Evolutionary conservation across 441 rosid species (phyloP), one percentile per base, ranked within the genome.

Genomic region (Brassica balearica): DNA sequence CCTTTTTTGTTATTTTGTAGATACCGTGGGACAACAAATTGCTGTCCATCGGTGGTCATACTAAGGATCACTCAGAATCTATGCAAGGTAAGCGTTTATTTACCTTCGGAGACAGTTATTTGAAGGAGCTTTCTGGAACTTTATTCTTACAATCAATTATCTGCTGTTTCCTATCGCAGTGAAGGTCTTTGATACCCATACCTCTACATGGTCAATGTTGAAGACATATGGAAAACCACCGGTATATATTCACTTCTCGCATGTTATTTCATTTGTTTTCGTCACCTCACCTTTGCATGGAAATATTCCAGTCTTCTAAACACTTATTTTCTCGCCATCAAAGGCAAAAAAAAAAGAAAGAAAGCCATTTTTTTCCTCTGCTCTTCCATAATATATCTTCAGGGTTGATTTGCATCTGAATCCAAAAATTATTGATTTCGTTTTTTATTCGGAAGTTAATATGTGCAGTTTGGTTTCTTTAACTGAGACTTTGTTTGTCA

Each of bases 211-310:
- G 98, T 96, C 98, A 75, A 85, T 74, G 81, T 82, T 94, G 72
- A 92, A 92, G 91, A 94, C 97, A 77, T 92, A 90, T 74, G 98
- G 99, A 83, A 96, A 96, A 87, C 83, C 95, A 56, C 99, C 98
- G 87, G 98, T 96, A 91, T 79, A 56, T 73, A 72, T 65, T 72
- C 77, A 23, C 62, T 74, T 76, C 75, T 56, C 60, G 69, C 58
- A 36, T 76, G 38, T 38, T 76, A 36, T 73, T 38, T 60, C 19
- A 65, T 61, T 75, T 72, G 10, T 29, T 63, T 29, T 63, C 2
- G 5, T 59, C 60, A 69, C 15, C 6, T 59, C 62, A 70, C 19
- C 20, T 74, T 69, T 65, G 23, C 63, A 46, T 75, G 58, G 23
- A 58, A 46, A 64, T 32, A 29, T 80, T 80, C 36, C 65, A 12